Percentiles rank a stretch among this genome's conserved stretches.
These are phyloP conservation scores for Diplodia corticola DNA, from an alignment of 2,329 filamentous ascomycete genomes.

Conservation along the genomic window DNA sequence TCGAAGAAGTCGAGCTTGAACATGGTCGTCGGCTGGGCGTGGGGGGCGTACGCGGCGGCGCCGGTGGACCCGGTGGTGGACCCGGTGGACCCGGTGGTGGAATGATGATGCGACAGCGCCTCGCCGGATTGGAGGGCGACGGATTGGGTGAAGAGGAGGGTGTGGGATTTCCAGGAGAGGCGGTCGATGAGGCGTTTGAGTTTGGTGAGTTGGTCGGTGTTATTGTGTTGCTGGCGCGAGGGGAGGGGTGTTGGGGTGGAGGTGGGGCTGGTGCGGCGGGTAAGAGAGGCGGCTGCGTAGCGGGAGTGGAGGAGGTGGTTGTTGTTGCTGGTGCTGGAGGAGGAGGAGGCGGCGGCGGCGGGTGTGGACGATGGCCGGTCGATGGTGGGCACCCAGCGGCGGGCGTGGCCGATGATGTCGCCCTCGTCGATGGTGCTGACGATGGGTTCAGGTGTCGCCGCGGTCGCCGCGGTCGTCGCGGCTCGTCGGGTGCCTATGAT, in stretches of 20 bases:
- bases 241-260: neutral
- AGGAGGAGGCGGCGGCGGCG: neutral
- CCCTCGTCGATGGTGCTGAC: slow-evolving; percentile 4
- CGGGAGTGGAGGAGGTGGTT: neutral
- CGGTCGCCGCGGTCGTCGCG: neutral
- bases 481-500: neutral
- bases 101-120: neutral
- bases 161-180: slow-evolving; percentile 16
- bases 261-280: neutral
- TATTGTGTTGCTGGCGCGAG: neutral
- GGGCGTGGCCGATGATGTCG: slow-evolving; percentile 17
- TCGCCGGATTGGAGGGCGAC: slow-evolving; percentile 1
- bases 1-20: slow-evolving; percentile 80
- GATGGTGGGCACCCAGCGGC: neutral
- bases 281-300: neutral
- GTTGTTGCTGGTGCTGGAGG: neutral
- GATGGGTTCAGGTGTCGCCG: slow-evolving; percentile 1
- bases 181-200: slow-evolving; percentile 22
- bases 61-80: too few species aligned
- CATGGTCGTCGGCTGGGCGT: slow-evolving; percentile 45
- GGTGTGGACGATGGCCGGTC: neutral
- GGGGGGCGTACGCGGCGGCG: neutral
- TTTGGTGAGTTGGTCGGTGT: slow-evolving; percentile 1
- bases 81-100: too few species aligned
- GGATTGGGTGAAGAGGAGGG: slow-evolving; percentile 8